Evolutionary conservation across 2,329 filamentous ascomycete genomes (phyloP), one percentile per base, ranked within the genome.

Genomic region (Colletotrichum lini): DNA sequence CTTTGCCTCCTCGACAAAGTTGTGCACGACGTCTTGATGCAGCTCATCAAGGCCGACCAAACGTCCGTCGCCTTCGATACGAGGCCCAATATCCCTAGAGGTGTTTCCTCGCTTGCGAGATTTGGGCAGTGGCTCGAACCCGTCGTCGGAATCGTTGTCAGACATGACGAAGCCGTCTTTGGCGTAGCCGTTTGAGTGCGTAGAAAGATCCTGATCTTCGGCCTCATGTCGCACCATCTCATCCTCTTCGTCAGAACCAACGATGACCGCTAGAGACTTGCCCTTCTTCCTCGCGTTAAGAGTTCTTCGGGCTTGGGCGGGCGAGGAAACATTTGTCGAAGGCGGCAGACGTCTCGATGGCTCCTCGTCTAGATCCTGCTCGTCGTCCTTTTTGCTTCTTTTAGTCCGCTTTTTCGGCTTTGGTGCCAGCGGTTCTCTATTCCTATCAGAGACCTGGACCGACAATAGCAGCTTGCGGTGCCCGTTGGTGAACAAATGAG

Each of bases 1-100:
- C 75, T 88, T 90, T 0, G 92, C 93, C 56, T 89, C 85, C 0
- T 82, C 78, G 26, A 94, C 85, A 77, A 96, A 96, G 40, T 86
- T 83, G 26, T 87, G 82, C n/a, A 95, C 84, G 26, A 93, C 80
- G 66, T 89, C 86, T 57, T 86, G 85, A 75, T 95, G 92, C 26
- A 91, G 80, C 0, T 90, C 87, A 16, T 85, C 82, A 2, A 94
- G 79, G 21, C 82, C 81, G 21, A 84, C 82, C 73, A 92, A 83
- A 23, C 86, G 85, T 23, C 84, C 79, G 75, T 92, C 88, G 15
- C 82, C 82, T 1, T 85, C 87, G 72, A 92, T 93, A 0, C 90
- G 91, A 40, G 87, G 85, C 2, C 88, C 89, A 30, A 88, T 80
- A 21, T 85, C 74, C 35, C 50, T 67, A 72, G 59, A 62, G 18